Conservation (phyloP, 225 moss, liverwort and hornwort species). For the Physcomitrium patens region DNA sequence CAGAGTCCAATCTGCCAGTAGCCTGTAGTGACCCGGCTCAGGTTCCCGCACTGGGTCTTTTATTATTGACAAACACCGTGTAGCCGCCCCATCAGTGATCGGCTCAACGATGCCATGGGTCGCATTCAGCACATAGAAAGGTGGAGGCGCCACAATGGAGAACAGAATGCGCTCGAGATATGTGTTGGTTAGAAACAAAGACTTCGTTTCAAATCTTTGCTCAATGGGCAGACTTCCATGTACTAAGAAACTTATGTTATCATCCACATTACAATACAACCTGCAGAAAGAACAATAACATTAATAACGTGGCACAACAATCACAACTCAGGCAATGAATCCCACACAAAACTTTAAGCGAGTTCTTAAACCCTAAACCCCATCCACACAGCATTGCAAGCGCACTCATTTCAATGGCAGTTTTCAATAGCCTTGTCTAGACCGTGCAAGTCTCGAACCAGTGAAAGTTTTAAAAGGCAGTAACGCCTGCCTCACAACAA, state of each 20-base stretch:
- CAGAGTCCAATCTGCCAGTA: conserved; percentile 46
- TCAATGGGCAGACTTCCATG: conserved; percentile 35
- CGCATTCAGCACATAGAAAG: conserved; percentile 39
- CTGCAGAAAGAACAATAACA: background rate
- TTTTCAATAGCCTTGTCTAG: no score
- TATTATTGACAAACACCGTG: conserved; percentile 25
- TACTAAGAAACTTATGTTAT: conserved; percentile 30
- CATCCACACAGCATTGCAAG: no score
- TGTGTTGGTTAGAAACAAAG: conserved; percentile 45
- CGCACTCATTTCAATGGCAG: no score
- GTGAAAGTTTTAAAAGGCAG: no score
- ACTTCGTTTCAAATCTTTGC: conserved; percentile 36
- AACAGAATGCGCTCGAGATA: conserved; percentile 44
- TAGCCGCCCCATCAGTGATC: background rate
- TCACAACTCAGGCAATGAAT: no score
- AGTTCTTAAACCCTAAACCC: no score
- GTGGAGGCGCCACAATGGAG: conserved; percentile 35
- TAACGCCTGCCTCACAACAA: no score
- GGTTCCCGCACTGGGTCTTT: conserved; percentile 18
- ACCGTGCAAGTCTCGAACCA: no score
- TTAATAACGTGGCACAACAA: no score
- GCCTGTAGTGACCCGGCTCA: conserved; percentile 29
- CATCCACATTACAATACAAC: conserved; percentile 40
- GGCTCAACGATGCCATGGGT: conserved; percentile 42
- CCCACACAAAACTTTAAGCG: no score